Evolutionary conservation across 1,284 basidiomycete genomes (phyloP).

Genomic region (Melampsora americana): DNA sequence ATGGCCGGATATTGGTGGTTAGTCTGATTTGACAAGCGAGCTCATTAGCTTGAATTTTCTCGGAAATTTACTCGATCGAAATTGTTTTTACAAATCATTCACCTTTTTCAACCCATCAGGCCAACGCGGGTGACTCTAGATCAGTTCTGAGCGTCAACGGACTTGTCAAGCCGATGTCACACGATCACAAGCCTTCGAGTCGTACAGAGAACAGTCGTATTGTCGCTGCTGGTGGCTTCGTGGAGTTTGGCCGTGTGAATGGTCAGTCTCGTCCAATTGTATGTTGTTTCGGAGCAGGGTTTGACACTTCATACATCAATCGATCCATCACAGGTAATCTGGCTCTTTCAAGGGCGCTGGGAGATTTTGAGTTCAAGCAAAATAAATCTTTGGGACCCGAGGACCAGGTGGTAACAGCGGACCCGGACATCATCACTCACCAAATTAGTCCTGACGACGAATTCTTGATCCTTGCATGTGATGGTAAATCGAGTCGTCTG

Average conservation of each 20-base stretch:
- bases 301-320: not conserved
- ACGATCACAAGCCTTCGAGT: constrained; percentile 93
- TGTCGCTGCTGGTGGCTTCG: constrained; percentile 87
- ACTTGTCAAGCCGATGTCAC: constrained; percentile 79
- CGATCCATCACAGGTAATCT: constrained; percentile 70
- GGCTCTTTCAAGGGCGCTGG: constrained; percentile 88
- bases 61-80: not conserved
- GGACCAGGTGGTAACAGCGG: constrained; percentile 88
- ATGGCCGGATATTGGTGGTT: constrained; percentile 63
- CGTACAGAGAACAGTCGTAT: constrained; percentile 82
- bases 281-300: not conserved
- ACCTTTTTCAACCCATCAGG: constrained; percentile 59
- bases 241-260: constrained; percentile 96
- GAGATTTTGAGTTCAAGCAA: constrained; percentile 99
- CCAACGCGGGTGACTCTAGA: constrained; percentile 96
- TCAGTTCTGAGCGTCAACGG: constrained; percentile 84
- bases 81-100: not conserved
- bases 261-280: constrained; percentile 60
- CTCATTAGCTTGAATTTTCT: not conserved
- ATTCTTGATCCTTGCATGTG: constrained; percentile 92
- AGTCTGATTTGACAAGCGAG: constrained; percentile 5
- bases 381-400: constrained; percentile 76
- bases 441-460: constrained; percentile 83
- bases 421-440: constrained; percentile 86
- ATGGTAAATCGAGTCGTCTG: constrained; percentile 63